Base-by-base conservation (phyloP, 164 flowering plant species). In the Chimonanthus salicifolius region DNA sequence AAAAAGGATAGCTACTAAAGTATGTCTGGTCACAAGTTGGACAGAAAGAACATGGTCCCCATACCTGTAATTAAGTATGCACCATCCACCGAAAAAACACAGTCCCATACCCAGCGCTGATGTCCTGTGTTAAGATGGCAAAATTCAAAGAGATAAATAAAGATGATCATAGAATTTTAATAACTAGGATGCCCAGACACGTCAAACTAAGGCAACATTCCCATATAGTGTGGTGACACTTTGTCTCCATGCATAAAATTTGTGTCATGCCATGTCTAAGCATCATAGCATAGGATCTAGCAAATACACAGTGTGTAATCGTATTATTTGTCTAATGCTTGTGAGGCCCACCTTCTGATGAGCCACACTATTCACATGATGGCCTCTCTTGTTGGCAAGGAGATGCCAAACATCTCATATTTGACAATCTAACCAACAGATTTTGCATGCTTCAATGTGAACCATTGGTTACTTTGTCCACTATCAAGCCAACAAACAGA, bases 91-190 rank as follows among this genome's bases (percentile, higher is more conserved):
- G 97, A 93, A 81, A 92, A 93, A 9, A 89, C 97, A 76, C 95
- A 92, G 82, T 95, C 99, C 99, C 99, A 92, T 9, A 95, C 99
- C 99, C 99, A 93, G 16, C 97, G 94, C 49, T 88, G 87, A 85
- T 95, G 98, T 64, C 97, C 99, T 93, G 83, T 48, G 7, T 43
- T 64, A 5, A 47, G 16, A 60, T 20, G 20, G 46, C 21, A 47
- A 71, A 45, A 51, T 8, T 69, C 62, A 50, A 33, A 50, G 7
- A 20, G 51, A 47, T 68, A 4, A 20, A 48, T 8, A 7, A 6
- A 3, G 21, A 47, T 68, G n/a, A 45, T 5, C 45, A 5, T 8
- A 45, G 60, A 54, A 54, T 54, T 33, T 33, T 33, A 33, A 33
- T 33, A 33, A 33, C 33, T 33, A 1, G 33, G 33, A 33, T 33